phyloP scores from a whole-genome alignment of 2,329 filamentous ascomycete genomes.

The Ophiostoma australiae region DNA sequence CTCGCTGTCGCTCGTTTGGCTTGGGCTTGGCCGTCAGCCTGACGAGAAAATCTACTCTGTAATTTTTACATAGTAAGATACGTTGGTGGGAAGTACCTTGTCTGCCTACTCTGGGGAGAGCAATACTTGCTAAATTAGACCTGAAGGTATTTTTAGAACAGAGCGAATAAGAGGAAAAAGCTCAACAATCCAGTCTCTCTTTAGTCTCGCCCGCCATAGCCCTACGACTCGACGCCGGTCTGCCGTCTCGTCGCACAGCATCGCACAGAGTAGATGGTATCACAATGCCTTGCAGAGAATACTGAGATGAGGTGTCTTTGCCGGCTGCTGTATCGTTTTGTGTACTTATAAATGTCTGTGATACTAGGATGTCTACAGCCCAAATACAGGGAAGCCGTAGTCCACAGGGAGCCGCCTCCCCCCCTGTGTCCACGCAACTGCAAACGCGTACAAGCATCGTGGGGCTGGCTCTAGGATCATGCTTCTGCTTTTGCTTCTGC shows the following conservation, averaged over 20 bases:
- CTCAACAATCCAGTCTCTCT: background rate
- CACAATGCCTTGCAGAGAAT: background rate
- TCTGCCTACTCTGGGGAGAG: background rate
- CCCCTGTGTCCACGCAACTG: slow-evolving; percentile 14
- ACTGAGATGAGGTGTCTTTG: background rate
- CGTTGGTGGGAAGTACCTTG: background rate
- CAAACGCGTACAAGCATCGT: slow-evolving; percentile 12
- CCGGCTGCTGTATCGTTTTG: background rate
- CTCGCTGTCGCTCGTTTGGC: background rate
- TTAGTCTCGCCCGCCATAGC: background rate
- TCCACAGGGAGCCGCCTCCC: background rate
- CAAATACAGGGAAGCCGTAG: background rate
- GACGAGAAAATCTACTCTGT: background rate
- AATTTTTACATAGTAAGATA: no score
- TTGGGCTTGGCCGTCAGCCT: background rate
- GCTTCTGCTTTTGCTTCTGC: background rate
- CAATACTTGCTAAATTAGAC: background rate
- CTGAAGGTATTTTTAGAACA: background rate
- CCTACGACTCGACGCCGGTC: background rate
- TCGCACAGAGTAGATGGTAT: background rate
- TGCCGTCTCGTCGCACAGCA: background rate
- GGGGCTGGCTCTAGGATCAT: background rate
- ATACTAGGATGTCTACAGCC: background rate
- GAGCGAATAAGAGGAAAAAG: background rate
- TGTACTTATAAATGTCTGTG: background rate